Percentiles rank a stretch among this genome's conserved stretches.
Evolutionary conservation across 2,329 filamentous ascomycete genomes (phyloP).

Genomic region (Diaporthe amygdali): DNA sequence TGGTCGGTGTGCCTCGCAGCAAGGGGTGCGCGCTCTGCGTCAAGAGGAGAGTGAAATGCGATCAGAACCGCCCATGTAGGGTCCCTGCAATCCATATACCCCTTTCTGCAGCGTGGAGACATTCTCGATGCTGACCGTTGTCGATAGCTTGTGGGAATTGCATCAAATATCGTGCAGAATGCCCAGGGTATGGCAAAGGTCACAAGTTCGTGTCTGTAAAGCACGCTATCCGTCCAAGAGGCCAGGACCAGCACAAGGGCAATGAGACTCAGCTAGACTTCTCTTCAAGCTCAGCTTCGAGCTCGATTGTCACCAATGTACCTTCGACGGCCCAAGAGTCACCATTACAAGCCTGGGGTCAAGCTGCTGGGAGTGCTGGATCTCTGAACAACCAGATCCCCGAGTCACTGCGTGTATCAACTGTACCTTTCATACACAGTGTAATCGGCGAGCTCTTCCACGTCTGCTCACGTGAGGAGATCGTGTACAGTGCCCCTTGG

Average conservation of each 20-base stretch:
- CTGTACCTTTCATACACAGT: conserved; percentile 7
- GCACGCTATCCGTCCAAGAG: conserved; percentile 40
- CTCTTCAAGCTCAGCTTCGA: neutral
- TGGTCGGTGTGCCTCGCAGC: conserved; percentile 45
- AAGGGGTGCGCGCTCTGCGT: conserved; percentile 46
- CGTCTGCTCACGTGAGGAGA: conserved; percentile 12
- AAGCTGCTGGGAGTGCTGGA: neutral
- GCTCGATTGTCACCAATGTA: neutral
- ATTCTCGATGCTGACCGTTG: neutral
- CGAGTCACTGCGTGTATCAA: neutral
- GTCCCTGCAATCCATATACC: neutral
- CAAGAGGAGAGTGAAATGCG: conserved; percentile 50
- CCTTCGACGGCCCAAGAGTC: neutral
- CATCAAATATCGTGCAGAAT: conserved; percentile 42
- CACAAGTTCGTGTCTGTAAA: conserved; percentile 47
- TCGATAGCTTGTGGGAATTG: conserved; percentile 41
- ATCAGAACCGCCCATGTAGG: conserved; percentile 44
- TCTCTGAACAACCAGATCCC: neutral
- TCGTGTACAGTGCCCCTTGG: conserved; percentile 28
- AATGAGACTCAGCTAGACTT: conserved; percentile 11
- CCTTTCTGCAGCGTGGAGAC: neutral
- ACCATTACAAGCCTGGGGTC: neutral
- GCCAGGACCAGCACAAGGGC: conserved; percentile 6
- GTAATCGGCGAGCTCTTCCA: conserved; percentile 21
- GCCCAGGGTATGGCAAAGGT: conserved; percentile 44